Conservation (phyloP, 495 filamentous ascomycete species). For the Penicillium paxilli region DNA sequence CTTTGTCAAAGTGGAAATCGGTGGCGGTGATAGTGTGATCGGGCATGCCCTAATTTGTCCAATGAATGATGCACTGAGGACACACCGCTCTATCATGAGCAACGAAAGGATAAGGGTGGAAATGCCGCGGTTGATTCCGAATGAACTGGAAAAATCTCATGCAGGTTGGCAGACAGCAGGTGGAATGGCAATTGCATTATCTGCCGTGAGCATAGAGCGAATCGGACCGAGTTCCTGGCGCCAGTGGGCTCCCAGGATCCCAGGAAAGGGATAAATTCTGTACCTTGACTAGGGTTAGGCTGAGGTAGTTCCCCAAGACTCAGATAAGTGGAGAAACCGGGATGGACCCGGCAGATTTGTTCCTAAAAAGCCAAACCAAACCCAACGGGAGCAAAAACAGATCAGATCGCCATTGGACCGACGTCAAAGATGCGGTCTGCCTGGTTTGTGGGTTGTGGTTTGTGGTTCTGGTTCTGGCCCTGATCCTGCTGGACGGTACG, state of each 20-base stretch:
- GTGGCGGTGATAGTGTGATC: not conserved
- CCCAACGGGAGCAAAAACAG: not conserved
- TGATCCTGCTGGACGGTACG: constrained; percentile 7
- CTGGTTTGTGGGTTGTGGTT: no score
- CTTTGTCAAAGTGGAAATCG: not conserved
- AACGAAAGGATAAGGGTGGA: no score
- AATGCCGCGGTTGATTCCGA: not conserved
- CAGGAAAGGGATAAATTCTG: no score
- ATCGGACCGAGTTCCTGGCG: constrained; percentile 1
- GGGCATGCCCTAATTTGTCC: no score
- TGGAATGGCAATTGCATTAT: constrained; percentile 28
- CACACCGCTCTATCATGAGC: not conserved
- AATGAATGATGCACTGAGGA: no score
- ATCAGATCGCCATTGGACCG: constrained; percentile 10
- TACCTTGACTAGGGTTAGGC: no score
- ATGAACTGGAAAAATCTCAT: not conserved
- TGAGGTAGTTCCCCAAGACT: no score
- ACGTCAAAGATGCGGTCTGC: constrained; percentile 23
- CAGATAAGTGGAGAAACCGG: not conserved
- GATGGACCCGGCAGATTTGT: not conserved
- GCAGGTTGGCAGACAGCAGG: constrained; percentile 15
- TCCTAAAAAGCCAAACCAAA: not conserved
- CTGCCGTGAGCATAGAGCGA: constrained; percentile 18
- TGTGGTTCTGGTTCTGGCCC: no score
- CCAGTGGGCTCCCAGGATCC: no score